Evolutionary conservation across 2,329 filamentous ascomycete species (phyloP).

Genomic region (Aspergillus viridinutans): DNA sequence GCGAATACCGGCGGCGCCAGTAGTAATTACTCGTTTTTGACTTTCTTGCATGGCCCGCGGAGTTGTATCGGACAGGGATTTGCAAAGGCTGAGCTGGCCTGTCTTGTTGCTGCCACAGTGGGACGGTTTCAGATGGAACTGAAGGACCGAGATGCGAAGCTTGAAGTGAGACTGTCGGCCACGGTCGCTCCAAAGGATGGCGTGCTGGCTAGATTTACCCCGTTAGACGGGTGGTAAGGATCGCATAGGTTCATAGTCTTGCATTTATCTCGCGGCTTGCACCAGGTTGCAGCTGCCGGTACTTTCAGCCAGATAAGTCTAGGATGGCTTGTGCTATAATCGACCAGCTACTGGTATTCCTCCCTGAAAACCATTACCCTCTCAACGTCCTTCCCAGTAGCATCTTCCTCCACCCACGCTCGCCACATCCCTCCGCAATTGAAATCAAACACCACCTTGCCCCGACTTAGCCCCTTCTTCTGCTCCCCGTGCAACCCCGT

Average conservation of each 20-base stretch:
- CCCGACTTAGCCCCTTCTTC: conserved; percentile 31
- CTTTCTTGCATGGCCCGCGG: conserved; percentile 80
- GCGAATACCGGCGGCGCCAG: conserved; percentile 65
- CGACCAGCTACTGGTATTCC: conserved; percentile 25
- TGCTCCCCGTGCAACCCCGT: conserved; percentile 43
- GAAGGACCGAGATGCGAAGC: conserved; percentile 57
- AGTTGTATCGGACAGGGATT: conserved; percentile 82
- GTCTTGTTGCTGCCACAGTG: conserved; percentile 70
- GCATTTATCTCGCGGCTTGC: neutral
- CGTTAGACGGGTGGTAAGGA: conserved; percentile 30
- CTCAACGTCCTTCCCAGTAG: conserved; percentile 29
- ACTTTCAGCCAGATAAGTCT: neutral
- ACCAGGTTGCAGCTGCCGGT: too few species aligned
- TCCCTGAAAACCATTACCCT: conserved; percentile 44
- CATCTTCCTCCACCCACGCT: conserved; percentile 57
- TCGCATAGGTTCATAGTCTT: too few species aligned
- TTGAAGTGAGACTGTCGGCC: conserved; percentile 65
- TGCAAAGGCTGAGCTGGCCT: conserved; percentile 79
- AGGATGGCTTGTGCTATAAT: neutral
- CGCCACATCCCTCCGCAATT: conserved; percentile 88
- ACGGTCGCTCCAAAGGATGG: conserved; percentile 71
- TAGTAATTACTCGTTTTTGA: conserved; percentile 73
- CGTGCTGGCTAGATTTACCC: conserved; percentile 62
- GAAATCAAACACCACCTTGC: conserved; percentile 67
- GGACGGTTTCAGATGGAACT: conserved; percentile 67